Evolutionary conservation across 2,329 filamentous ascomycete genomes (phyloP).

Genomic region (Simplicillium sp.): DNA sequence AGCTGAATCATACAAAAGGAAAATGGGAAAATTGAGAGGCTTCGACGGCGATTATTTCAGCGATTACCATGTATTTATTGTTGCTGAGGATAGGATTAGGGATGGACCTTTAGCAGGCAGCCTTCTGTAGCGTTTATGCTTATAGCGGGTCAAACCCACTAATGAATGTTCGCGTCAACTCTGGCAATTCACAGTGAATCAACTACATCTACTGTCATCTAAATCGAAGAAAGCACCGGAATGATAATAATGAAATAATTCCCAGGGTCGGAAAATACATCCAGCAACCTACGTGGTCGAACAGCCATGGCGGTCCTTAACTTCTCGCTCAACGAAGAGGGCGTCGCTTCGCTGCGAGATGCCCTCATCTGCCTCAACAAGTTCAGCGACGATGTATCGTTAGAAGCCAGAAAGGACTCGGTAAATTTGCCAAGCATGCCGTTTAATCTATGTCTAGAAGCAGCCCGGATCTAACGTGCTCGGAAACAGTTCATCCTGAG

Average conservation of each 20-base stretch:
- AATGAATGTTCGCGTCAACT: too few relatives aligned
- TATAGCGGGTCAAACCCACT: too few relatives aligned
- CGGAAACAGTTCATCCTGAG: slow-evolving; percentile 56
- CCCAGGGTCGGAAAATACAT: too few relatives aligned
- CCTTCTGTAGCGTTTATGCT: too few relatives aligned
- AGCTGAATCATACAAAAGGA: slow-evolving; percentile 8
- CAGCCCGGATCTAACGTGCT: slow-evolving; percentile 1
- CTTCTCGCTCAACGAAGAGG: slow-evolving; percentile 67
- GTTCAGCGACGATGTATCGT: slow-evolving; percentile 69
- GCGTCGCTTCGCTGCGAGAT: slow-evolving; percentile 61
- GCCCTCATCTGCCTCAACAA: slow-evolving; percentile 65
- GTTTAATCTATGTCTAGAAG: not conserved
- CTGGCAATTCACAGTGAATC: too few relatives aligned
- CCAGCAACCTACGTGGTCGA: not conserved
- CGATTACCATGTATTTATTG: not conserved
- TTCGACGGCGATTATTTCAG: not conserved
- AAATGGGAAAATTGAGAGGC: not conserved
- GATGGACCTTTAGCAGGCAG: too few relatives aligned
- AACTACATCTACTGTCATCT: too few relatives aligned
- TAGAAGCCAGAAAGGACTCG: slow-evolving; percentile 62
- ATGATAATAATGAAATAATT: too few relatives aligned
- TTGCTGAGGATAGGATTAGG: not conserved
- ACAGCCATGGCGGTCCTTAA: slow-evolving; percentile 50
- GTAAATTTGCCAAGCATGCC: slow-evolving; percentile 26
- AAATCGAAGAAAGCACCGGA: too few relatives aligned